A percentile compares a stretch with the other conserved stretches of the same genome.
These are phyloP conservation scores for Penicillium aurantiogriseum DNA, from an alignment of 2,329 filamentous ascomycete genomes.

Conservation along the genomic window DNA sequence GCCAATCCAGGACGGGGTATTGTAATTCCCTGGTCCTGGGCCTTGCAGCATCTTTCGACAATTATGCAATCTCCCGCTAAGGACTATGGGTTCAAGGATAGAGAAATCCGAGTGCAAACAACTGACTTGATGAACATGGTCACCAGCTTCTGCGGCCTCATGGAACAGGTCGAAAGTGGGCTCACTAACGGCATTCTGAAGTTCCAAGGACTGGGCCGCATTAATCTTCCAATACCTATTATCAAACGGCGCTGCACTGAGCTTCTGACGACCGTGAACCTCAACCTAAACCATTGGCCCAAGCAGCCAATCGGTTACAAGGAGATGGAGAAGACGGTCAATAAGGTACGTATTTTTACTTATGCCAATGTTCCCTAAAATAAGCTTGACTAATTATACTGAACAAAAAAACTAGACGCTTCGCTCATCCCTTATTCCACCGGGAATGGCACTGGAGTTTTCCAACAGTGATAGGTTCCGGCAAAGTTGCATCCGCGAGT, in stretches of 20 bases:
- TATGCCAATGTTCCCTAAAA: not conserved
- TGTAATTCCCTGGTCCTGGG: constrained; percentile 16
- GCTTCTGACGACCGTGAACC: constrained; percentile 7
- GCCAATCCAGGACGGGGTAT: constrained; percentile 11
- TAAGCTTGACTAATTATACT: not conserved
- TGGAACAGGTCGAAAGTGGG: constrained; percentile 5
- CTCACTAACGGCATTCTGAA: not conserved
- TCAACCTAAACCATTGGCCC: constrained; percentile 14
- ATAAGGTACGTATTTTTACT: constrained; percentile 4
- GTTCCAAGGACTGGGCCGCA: constrained; percentile 4
- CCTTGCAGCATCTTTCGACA: constrained; percentile 9
- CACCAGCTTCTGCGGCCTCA: constrained; percentile 4
- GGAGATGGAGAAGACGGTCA: not conserved
- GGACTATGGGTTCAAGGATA: not conserved
- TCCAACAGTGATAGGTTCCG: constrained; percentile 3
- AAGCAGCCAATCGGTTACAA: constrained; percentile 3
- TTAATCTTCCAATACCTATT: not conserved
- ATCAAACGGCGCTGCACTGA: constrained; percentile 14
- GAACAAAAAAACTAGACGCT: not conserved
- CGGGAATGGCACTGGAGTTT: not conserved
- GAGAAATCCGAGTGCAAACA: not conserved
- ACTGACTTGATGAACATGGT: not conserved
- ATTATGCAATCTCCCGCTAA: constrained; percentile 3
- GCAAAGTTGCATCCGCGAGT: constrained; percentile 8
- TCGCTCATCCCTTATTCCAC: not conserved